Evolutionary conservation across 805 yeast genomes (phyloP), one percentile per base, ranked within the genome.

Genomic region (Myxozyma udenii): DNA sequence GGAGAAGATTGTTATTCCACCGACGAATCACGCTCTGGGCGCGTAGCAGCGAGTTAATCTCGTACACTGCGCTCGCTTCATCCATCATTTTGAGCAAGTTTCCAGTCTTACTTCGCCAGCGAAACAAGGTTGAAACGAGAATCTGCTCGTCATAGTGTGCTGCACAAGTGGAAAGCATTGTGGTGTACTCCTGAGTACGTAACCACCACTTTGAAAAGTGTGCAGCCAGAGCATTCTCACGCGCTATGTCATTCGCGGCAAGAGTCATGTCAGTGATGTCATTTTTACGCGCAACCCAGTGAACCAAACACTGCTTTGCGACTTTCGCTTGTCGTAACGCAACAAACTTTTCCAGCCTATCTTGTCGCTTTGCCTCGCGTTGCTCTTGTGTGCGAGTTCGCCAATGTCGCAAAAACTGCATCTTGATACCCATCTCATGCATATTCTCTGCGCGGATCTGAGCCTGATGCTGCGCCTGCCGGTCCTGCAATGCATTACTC

Each of bases 1-100:
- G 60, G 11, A 53, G 21, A 3, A 53, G 36, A 2, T 28, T 28
- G 48, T 45, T 48, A 21, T 49, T 55, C 60, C 60, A 55, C 11
- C 44, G 35, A 18, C 58, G 50, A 1, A 55, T 14, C 4, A 52
- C 16, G 19, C 41, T 30, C 38, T 52, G 57, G 6, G 47, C 60
- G 18, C 43, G 48, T 9, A 51, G 54, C 16, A 55, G 32, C 38
- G 32, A 38, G 44, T 52, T 48, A 26, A 52, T 48, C 18, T 53
- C 58, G 25, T 45, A 41, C 30, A 49, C 55, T 16, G 28, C 43
- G 3, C 6, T 46, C 4, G 58, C 52, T 6, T 38, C 19, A 2
- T 45, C 39, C 24, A 24, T 23, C 22, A 41, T 30, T 18, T 43
- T 45, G 24, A n/a, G 46, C 11, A 18, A 14, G 16, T 26, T 23